phyloP scores from a whole-genome alignment of 2,329 filamentous ascomycete species.

The Neospermospora avenae region DNA sequence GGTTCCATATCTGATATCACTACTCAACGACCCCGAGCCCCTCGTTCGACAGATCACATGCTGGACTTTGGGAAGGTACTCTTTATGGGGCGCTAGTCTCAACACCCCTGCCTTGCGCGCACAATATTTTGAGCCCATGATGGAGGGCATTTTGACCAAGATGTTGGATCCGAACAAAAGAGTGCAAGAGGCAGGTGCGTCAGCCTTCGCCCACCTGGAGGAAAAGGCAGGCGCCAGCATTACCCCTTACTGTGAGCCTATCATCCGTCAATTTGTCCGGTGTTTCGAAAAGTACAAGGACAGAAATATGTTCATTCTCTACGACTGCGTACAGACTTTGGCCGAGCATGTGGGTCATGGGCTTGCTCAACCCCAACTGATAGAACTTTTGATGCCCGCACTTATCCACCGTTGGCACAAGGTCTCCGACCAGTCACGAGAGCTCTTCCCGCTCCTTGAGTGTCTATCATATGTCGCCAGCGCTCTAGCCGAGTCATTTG shows the following conservation, averaged over 20 bases:
- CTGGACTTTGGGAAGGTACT: slow-evolving; percentile 94
- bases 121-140: slow-evolving; percentile 88
- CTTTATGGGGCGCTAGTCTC: slow-evolving; percentile 82
- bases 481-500: slow-evolving; percentile 77
- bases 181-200: slow-evolving; percentile 93
- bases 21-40: slow-evolving; percentile 80
- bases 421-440: slow-evolving; percentile 82
- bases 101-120: slow-evolving; percentile 63
- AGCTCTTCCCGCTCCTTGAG: slow-evolving; percentile 93
- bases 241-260: slow-evolving; percentile 82
- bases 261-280: slow-evolving; percentile 85
- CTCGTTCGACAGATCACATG: slow-evolving; percentile 96
- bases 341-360: slow-evolving; percentile 85
- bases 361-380: slow-evolving; percentile 76
- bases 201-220: slow-evolving; percentile 92
- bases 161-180: slow-evolving; percentile 99
- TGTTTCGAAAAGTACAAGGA: slow-evolving; percentile 98
- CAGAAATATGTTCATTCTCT: slow-evolving; percentile 97
- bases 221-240: slow-evolving; percentile 83
- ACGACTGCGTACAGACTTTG: slow-evolving; percentile 96
- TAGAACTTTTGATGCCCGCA: slow-evolving; percentile 86
- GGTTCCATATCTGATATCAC: slow-evolving; percentile 82
- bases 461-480: slow-evolving; percentile 92
- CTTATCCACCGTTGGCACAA: slow-evolving; percentile 85
- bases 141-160: slow-evolving; percentile 89